These are phyloP conservation scores for Microstegium vimineum DNA, from an alignment of 176 grass and related monocot genomes.

Conservation along the genomic window DNA sequence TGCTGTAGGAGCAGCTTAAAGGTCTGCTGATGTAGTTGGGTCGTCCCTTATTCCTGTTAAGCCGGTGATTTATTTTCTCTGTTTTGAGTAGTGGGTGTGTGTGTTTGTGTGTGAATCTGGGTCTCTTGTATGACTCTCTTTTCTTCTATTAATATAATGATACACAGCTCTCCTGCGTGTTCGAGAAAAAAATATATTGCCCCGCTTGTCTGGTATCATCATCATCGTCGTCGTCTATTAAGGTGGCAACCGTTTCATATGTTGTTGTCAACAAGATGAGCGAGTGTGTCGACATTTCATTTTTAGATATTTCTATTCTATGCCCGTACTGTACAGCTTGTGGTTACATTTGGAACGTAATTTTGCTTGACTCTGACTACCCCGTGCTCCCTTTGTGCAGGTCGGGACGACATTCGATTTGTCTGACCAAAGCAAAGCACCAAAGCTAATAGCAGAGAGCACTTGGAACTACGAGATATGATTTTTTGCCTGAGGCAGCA, in stretches of 20 bases:
- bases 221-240: too few species aligned
- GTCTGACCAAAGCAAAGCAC: constrained; percentile 63
- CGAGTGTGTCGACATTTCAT: not conserved
- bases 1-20: too few species aligned
- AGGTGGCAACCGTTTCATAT: not conserved
- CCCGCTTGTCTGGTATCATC: not conserved
- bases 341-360: not conserved
- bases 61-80: too few species aligned
- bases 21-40: too few species aligned
- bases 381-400: constrained; percentile 34
- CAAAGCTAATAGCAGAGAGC: constrained; percentile 70
- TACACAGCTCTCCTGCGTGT: too few species aligned
- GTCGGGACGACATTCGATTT: constrained; percentile 54
- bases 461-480: constrained; percentile 74
- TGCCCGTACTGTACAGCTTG: not conserved
- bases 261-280: not conserved
- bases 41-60: too few species aligned
- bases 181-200: too few species aligned
- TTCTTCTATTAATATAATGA: too few species aligned
- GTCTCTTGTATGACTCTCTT: too few species aligned
- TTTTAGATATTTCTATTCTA: not conserved
- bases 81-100: too few species aligned
- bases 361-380: not conserved
- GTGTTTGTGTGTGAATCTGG: too few species aligned
- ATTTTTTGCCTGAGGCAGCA: constrained; percentile 7